Conservation (phyloP, 2,329 filamentous ascomycete species). For the Pseudogymnoascus sp. region DNA sequence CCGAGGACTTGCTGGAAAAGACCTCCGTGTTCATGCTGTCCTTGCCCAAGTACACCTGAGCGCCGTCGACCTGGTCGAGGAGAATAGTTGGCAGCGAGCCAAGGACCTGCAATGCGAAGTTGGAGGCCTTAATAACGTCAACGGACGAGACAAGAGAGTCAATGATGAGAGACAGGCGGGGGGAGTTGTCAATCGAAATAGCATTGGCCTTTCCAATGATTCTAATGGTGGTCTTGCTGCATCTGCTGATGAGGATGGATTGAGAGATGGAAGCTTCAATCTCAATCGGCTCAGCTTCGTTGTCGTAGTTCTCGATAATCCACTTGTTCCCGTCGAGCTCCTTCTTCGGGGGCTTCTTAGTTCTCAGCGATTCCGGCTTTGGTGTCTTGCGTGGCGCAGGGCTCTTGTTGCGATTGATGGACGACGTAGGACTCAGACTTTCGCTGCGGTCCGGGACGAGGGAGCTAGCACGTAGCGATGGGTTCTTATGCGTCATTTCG, state of each 20-base stretch:
- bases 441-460: constrained; percentile 54
- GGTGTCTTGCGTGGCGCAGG: constrained; percentile 82
- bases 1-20: constrained; percentile 79
- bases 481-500: constrained; percentile 99
- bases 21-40: constrained; percentile 72
- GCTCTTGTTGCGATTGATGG: constrained; percentile 60
- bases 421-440: constrained; percentile 41
- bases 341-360: constrained; percentile 72
- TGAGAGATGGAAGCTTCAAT: constrained; percentile 77
- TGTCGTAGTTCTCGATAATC: constrained; percentile 92
- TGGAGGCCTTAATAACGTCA: constrained; percentile 90
- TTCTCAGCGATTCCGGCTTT: constrained; percentile 76
- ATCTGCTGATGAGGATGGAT: constrained; percentile 84
- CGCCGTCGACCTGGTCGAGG: constrained; percentile 88
- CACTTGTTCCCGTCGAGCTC: constrained; percentile 86
- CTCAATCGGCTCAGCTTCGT: constrained; percentile 61
- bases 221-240: constrained; percentile 83
- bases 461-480: constrained; percentile 65
- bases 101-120: constrained; percentile 88
- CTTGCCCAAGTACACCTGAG: constrained; percentile 75
- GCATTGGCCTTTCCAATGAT: constrained; percentile 92
- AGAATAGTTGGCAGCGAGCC: constrained; percentile 79
- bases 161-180: constrained; percentile 73
- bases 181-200: constrained; percentile 89
- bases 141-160: constrained; percentile 85